Evolutionary conservation across 176 grass and related monocot genomes (phyloP).

Genomic region (Oryza coarctata): DNA sequence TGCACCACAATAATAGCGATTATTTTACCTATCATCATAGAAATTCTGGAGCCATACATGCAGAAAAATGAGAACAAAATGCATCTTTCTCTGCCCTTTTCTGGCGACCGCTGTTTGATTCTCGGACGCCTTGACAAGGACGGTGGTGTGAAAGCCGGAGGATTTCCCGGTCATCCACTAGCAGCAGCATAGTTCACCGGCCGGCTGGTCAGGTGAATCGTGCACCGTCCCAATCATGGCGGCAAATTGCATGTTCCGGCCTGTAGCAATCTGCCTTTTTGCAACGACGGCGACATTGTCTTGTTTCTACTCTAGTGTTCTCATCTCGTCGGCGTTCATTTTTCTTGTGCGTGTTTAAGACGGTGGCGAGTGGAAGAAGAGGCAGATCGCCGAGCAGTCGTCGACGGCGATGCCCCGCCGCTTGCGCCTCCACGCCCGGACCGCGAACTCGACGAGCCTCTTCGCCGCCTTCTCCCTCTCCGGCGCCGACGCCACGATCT

Average conservation of each 20-base stretch:
- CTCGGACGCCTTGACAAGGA: conserved; percentile 4
- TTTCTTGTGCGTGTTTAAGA: not conserved
- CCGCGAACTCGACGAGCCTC: conserved; percentile 71
- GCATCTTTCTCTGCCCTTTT: conserved; percentile 1
- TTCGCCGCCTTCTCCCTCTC: conserved; percentile 68
- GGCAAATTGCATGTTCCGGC: conserved; percentile 25
- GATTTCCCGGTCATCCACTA: conserved; percentile 25
- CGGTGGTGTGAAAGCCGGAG: conserved; percentile 22
- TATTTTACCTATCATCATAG: not conserved
- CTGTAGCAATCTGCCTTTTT: not conserved
- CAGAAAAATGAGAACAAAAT: conserved; percentile 39
- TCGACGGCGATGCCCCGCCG: conserved; percentile 73
- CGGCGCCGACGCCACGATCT: conserved; percentile 63
- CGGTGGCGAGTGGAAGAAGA: conserved; percentile 66
- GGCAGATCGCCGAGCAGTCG: conserved; percentile 94
- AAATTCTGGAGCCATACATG: not conserved
- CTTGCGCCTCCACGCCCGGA: conserved; percentile 60
- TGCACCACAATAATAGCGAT: conserved; percentile 15
- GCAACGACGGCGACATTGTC: conserved; percentile 15
- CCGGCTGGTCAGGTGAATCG: not conserved
- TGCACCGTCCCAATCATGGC: conserved; percentile 25
- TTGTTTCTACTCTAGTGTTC: not conserved
- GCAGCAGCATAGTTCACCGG: conserved; percentile 4
- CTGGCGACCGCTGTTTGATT: conserved; percentile 25
- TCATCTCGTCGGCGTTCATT: not conserved